Conservation (phyloP, 768 basidiomycete species). For the Amanita rimosa region DNA sequence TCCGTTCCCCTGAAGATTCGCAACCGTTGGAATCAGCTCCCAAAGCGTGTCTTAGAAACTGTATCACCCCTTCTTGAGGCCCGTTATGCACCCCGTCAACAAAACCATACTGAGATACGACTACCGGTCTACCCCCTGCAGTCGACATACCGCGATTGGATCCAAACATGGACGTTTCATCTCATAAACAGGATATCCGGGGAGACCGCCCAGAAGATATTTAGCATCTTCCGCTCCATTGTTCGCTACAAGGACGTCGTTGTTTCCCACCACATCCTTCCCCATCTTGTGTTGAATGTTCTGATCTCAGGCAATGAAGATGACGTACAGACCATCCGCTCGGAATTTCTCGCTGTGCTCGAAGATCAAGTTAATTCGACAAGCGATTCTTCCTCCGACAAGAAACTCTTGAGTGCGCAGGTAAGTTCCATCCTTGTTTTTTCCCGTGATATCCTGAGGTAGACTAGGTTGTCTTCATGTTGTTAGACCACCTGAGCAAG, state of each 20-base stretch:
- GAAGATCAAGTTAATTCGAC: slow-evolving; percentile 70
- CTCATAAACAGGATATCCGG: slow-evolving; percentile 62
- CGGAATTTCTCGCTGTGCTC: slow-evolving; percentile 73
- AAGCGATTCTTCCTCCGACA: slow-evolving; percentile 56
- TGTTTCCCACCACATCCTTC: slow-evolving; percentile 87
- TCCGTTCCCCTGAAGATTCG: slow-evolving; percentile 56
- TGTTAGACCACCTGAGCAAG: slow-evolving; percentile 89
- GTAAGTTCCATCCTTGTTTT: slow-evolving; percentile 26
- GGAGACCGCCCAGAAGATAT: slow-evolving; percentile 51
- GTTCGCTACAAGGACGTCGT: slow-evolving; percentile 83
- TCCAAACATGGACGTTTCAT: slow-evolving; percentile 79
- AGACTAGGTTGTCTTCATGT: slow-evolving; percentile 79
- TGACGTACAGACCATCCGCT: slow-evolving; percentile 52
- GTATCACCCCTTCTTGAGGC: slow-evolving; percentile 75
- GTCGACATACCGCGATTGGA: slow-evolving; percentile 91
- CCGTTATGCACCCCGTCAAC: slow-evolving; percentile 44
- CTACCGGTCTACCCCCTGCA: slow-evolving; percentile 74
- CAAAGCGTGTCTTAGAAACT: slow-evolving; percentile 77
- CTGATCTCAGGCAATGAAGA: slow-evolving; percentile 63
- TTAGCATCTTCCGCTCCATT: slow-evolving; percentile 66
- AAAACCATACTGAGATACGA: slow-evolving; percentile 23
- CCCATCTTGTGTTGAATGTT: slow-evolving; percentile 83
- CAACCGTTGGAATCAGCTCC: slow-evolving; percentile 67
- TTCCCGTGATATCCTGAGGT: not conserved
- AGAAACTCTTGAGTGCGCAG: slow-evolving; percentile 89